Conservation (phyloP, 73 alveolate species). For the Diophrys sp. region DNA sequence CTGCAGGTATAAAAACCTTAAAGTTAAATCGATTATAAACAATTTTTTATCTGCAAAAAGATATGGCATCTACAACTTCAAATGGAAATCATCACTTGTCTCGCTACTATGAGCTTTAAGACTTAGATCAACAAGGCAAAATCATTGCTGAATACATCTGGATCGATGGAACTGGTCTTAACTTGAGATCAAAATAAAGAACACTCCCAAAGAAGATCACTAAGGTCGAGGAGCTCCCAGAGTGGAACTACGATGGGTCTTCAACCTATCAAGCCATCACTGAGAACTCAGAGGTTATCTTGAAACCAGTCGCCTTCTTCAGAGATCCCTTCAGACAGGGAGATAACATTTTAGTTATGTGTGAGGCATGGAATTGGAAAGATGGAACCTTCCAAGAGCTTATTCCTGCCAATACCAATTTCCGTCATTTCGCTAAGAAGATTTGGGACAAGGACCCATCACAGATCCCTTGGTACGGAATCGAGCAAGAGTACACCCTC, state of each 20-base stretch:
- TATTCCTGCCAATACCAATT: constrained; percentile 52
- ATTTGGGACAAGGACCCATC: constrained; percentile 48
- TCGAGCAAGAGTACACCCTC: constrained; percentile 75
- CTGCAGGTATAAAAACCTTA: too few species aligned
- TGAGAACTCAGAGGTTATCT: constrained; percentile 80
- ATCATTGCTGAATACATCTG: constrained; percentile 83
- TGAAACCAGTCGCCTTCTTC: constrained; percentile 81
- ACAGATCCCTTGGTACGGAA: constrained; percentile 76
- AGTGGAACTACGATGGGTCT: constrained; percentile 95
- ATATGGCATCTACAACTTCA: too few species aligned
- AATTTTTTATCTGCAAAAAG: too few species aligned
- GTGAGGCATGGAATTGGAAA: constrained; percentile 78
- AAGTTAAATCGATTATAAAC: too few species aligned
- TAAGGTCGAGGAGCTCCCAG: constrained; percentile 70
- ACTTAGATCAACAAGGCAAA: constrained; percentile 3
- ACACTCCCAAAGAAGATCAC: constrained; percentile 47
- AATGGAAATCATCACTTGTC: too few species aligned
- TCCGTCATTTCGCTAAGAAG: constrained; percentile 50
- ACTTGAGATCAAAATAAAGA: constrained; percentile 76
- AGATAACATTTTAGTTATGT: constrained; percentile 67
- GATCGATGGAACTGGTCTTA: constrained; percentile 83
- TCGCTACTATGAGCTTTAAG: neutral
- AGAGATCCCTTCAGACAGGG: constrained; percentile 89
- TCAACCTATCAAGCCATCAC: constrained; percentile 85
- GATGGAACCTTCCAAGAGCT: constrained; percentile 26